Evolutionary conservation across 805 yeast genomes (phyloP).

Genomic region (Candida tallmaniae): DNA sequence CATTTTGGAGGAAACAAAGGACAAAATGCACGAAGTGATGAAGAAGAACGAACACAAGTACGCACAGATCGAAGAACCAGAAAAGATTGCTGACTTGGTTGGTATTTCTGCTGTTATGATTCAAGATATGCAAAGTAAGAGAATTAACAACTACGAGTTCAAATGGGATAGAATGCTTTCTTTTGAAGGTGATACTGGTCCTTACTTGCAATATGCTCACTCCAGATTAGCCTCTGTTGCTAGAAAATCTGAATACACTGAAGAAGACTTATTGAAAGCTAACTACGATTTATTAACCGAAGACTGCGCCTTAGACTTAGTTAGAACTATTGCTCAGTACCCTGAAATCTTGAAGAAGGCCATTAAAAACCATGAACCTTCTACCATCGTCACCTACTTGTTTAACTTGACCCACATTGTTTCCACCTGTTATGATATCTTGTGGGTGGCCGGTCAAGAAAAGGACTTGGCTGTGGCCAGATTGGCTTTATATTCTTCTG

Average conservation of each 20-base stretch:
- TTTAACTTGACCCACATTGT: conserved; percentile 91
- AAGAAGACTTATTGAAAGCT: conserved; percentile 42
- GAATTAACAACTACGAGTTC: conserved; percentile 93
- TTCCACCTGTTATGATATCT: conserved; percentile 89
- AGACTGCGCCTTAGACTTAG: conserved; percentile 63
- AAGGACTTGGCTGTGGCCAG: conserved; percentile 84
- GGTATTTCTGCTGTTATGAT: conserved; percentile 98
- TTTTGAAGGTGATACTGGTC: conserved; percentile 99
- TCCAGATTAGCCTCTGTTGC: conserved; percentile 93
- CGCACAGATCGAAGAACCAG: conserved; percentile 90
- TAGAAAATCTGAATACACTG: conserved; percentile 61
- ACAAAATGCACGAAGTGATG: conserved; percentile 96
- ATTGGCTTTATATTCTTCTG: conserved; percentile 84
- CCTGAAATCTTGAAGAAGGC: conserved; percentile 89
- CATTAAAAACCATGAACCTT: conserved; percentile 80
- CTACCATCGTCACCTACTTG: conserved; percentile 89
- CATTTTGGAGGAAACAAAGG: conserved; percentile 89
- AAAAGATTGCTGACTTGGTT: conserved; percentile 87
- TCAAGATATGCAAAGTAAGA: conserved; percentile 97
- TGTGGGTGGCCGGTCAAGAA: conserved; percentile 97
- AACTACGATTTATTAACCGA: conserved; percentile 63
- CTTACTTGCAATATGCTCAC: conserved; percentile 97
- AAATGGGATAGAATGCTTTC: conserved; percentile 98
- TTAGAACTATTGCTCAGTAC: conserved; percentile 80
- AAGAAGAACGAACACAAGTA: conserved; percentile 85